Evolutionary conservation across 108 stramenopile species (phyloP).

Genomic region (Cyclotella distinguenda): DNA sequence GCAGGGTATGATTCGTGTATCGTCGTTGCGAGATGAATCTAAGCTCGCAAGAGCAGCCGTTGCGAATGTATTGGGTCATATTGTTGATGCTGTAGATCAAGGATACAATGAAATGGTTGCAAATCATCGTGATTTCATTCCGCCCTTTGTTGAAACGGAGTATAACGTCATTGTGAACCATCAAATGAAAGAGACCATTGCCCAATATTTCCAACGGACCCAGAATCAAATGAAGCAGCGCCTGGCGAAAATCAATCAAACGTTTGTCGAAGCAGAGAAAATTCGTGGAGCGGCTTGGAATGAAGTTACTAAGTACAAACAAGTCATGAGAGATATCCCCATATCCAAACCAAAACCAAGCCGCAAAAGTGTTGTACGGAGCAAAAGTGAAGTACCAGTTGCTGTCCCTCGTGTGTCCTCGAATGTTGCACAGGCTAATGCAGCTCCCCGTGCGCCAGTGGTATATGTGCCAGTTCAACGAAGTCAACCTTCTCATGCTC

Average conservation of each 20-base stretch:
- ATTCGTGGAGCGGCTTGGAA: conserved; percentile 31
- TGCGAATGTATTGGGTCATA: conserved; percentile 25
- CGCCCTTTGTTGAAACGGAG: conserved; percentile 41
- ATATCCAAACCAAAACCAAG: conserved; percentile 3
- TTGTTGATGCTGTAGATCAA: conserved; percentile 27
- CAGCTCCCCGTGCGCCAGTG: too few species aligned
- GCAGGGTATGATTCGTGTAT: background rate
- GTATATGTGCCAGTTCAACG: conserved; percentile 2
- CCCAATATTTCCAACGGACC: conserved; percentile 47
- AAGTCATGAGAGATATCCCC: background rate
- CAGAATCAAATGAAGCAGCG: conserved; percentile 28
- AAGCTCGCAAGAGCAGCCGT: conserved; percentile 4
- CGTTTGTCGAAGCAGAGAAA: conserved; percentile 54
- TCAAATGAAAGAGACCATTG: conserved; percentile 53
- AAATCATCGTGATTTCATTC: conserved; percentile 43
- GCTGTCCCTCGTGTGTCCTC: background rate
- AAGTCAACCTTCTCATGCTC: conserved; percentile 1
- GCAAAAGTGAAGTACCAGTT: background rate
- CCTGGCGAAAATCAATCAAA: conserved; percentile 22
- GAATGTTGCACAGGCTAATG: background rate
- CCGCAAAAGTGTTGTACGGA: conserved; percentile 1
- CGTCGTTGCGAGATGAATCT: conserved; percentile 2
- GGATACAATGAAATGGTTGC: conserved; percentile 16
- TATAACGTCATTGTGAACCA: conserved; percentile 25
- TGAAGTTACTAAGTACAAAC: conserved; percentile 1